Base-by-base conservation (phyloP, 768 basidiomycete species). In the Cytidiella melzeri region DNA sequence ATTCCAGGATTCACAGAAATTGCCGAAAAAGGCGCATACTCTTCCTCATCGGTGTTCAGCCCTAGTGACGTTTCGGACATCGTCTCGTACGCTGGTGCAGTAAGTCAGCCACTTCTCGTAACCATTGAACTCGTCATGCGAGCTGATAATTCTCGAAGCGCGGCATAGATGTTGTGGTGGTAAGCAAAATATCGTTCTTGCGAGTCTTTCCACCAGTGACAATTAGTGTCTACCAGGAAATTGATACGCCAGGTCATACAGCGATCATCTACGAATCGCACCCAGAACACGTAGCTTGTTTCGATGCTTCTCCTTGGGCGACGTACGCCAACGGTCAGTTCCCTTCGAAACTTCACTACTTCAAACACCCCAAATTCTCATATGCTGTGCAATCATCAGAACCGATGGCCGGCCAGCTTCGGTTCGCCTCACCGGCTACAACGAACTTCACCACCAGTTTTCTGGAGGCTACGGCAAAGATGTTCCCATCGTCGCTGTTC, bases 191-290 rank as follows among this genome's bases (percentile, higher is more conserved):
- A 10, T 21, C 15, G 10, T 11, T 11, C 18, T n/a, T 20, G 20
- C 10, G 15, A 23, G 18, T 21, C 13, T 23, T 44, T 5, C 19
- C 30, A 34, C 15, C 15, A 7, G 30, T 34, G 30, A 7, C 15
- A 15, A 34, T 34, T 34, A 7, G 7, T 34, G 30, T n/a, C n/a
- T n/a, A n/a, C 6, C 41, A 58, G 57, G 71, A 75, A 59, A 65
- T 76, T 47, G 76, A 75, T 52, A 73, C 70, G 1, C 76, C 76
- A 4, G 76, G 75, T 3, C 76, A 77, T 54, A 75, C 76, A 3
- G 60, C 69, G 5, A 57, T 64, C 28, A 69, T 76, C 37, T 59
- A 61, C 3, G 46, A 63, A 1, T 61, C 73, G 0, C 69, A 73
- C 45, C 75, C 76, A 0, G 73, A 75, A 12, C 62, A 61, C 36